Percentiles rank a stretch among this genome's conserved stretches.
Conservation (phyloP, 768 basidiomycete genomes). For the Tephrocybe rancida region DNA sequence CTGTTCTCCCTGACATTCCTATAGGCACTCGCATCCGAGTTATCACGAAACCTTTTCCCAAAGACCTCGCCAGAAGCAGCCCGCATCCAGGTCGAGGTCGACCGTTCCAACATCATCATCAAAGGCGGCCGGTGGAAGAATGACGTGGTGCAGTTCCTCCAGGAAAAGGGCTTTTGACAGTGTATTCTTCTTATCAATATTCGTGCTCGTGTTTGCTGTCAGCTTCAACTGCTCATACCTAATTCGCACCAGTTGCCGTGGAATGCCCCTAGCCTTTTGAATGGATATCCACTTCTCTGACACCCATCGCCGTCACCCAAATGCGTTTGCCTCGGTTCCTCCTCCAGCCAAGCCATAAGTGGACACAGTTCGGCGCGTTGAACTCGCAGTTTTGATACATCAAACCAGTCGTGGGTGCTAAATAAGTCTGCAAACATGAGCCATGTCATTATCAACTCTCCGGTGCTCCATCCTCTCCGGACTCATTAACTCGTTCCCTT, state of each 20-base stretch:
- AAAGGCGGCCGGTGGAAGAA: conserved; percentile 66
- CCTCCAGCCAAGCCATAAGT: background rate
- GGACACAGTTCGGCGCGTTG: background rate
- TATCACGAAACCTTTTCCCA: conserved; percentile 53
- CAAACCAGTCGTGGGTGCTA: background rate
- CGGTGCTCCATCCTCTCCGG: background rate
- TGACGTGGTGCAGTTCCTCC: conserved; percentile 64
- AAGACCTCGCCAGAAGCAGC: conserved; percentile 44
- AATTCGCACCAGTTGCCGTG: conserved; percentile 11
- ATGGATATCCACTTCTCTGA: conserved; percentile 5
- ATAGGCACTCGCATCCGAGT: conserved; percentile 63
- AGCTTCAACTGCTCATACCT: conserved; percentile 7
- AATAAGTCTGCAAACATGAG: background rate
- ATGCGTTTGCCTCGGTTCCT: conserved; percentile 2
- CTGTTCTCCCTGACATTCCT: conserved; percentile 15
- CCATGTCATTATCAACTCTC: background rate
- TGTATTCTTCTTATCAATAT: conserved; percentile 4
- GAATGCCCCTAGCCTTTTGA: conserved; percentile 4
- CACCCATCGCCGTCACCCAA: background rate
- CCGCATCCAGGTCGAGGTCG: conserved; percentile 50
- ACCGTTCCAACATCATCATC: conserved; percentile 55
- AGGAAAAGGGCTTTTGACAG: conserved; percentile 60
- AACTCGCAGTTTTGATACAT: background rate
- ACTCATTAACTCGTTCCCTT: background rate
- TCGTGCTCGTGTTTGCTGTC: conserved; percentile 12